Conservation (phyloP, 2,329 filamentous ascomycete genomes). For the Colletotrichum sp. region DNA sequence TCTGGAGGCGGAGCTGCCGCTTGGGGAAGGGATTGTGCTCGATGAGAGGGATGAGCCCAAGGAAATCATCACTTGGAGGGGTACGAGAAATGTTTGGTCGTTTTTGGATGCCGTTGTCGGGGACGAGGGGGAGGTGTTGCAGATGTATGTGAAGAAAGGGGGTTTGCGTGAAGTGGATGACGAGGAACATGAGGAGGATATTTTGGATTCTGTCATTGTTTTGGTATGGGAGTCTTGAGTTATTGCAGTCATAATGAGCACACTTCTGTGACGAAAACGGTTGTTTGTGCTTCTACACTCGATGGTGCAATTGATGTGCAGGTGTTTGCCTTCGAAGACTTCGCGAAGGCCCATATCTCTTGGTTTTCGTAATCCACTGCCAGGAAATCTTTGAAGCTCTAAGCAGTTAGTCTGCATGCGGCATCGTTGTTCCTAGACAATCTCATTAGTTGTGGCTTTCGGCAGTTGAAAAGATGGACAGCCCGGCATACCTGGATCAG, state of each 20-base stretch:
- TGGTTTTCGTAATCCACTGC: neutral
- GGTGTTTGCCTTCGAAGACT: neutral
- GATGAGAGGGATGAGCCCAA: conserved; percentile 32
- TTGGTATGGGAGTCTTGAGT: conserved; percentile 41
- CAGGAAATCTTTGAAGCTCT: neutral
- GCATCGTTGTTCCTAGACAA: neutral
- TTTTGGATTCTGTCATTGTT: conserved; percentile 43
- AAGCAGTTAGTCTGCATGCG: neutral
- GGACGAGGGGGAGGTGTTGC: conserved; percentile 46
- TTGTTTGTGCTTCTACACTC: neutral
- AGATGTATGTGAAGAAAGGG: conserved; percentile 47
- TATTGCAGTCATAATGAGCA: neutral
- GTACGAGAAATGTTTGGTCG: conserved; percentile 42
- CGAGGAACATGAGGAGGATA: conserved; percentile 26
- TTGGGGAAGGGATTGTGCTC: conserved; percentile 35
- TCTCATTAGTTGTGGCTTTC: neutral
- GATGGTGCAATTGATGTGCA: neutral
- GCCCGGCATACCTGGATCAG: no score
- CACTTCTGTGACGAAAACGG: neutral
- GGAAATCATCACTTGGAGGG: conserved; percentile 39
- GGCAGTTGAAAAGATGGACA: neutral
- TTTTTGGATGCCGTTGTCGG: conserved; percentile 43
- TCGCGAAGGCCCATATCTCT: neutral
- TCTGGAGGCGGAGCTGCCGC: conserved; percentile 11
- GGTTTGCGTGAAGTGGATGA: neutral